Evolutionary conservation across 2,329 filamentous ascomycete genomes (phyloP), one percentile per base, ranked within the genome.

Genomic region (Penicillium sp.): DNA sequence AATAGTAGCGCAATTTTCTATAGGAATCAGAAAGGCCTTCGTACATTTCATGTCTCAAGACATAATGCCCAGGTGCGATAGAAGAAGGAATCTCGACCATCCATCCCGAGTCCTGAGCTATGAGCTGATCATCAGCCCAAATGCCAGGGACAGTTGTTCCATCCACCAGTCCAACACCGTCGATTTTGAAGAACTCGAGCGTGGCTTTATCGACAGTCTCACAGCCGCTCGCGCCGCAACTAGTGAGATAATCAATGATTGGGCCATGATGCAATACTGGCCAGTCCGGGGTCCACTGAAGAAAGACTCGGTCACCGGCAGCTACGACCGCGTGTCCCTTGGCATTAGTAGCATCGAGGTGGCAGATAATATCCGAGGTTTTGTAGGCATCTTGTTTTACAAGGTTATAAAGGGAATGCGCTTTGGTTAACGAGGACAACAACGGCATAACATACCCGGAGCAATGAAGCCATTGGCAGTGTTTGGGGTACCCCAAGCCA

Each of bases 121-220:
- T 78, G 64, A 85, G 61, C 9, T 78, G 66, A 48, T 85, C 82
- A 5, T 80, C 74, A 29, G 79, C 84, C 83, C 84, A 87, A 22
- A 66, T 68, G 20, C 80, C 79, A 0, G 79, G 74, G 13, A 68
- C 65, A 32, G 69, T 71, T 38, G 66, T 71, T 29, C 72, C 74
- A 56, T 75, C 67, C 53, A 81, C 73, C 60, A 83, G 77, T 39
- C 84, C 85, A 31, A 72, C 74, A 34, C 77, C 79, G 40, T 80
- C 78, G 57, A 88, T 85, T 77, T 88, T 88, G 79, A 85, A 82
- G 71, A 82, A 87, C 57, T 81, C 69, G 31, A 87, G 76, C 1
- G 72, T 69, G 1, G 68, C 73, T 67, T 82, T 81, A 68, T 82
- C 78, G 56, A 79, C 81, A 0, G 71, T 69, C 40, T 79, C 76